phyloP scores from a whole-genome alignment of 768 basidiomycete genomes.

The Boletus reticuloceps region DNA sequence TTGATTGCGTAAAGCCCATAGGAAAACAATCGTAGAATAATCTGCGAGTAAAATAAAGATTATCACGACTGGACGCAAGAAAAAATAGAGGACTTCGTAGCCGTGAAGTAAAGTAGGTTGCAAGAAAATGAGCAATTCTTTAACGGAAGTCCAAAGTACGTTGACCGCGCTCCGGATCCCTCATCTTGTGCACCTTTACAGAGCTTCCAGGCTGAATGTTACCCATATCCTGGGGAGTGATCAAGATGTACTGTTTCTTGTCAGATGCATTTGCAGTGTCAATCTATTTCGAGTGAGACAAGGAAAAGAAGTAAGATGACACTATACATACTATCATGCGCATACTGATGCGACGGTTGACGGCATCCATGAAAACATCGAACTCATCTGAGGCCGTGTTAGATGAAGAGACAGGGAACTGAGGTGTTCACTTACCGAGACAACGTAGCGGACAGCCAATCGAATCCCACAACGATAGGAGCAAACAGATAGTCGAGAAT shows the following conservation, averaged over 20 bases:
- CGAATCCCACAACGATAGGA: constrained; percentile 95
- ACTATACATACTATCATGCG: constrained; percentile 77
- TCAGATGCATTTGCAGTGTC: constrained; percentile 86
- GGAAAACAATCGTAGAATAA: not conserved
- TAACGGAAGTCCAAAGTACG: constrained; percentile 38
- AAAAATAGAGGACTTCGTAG: not conserved
- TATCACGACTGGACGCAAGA: not conserved
- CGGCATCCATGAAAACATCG: constrained; percentile 97
- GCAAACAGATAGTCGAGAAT: constrained; percentile 91
- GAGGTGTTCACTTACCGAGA: constrained; percentile 52
- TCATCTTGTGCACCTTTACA: constrained; percentile 76
- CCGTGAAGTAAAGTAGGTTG: constrained; percentile 1
- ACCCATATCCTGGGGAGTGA: constrained; percentile 93
- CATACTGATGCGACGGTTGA: constrained; percentile 90
- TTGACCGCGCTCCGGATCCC: constrained; percentile 73
- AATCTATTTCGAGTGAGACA: constrained; percentile 47
- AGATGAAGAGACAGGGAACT: not conserved
- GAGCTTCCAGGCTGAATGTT: constrained; percentile 64
- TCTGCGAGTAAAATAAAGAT: constrained; percentile 10
- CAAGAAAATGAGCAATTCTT: not conserved
- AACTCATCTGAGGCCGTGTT: constrained; percentile 71
- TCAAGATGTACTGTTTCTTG: constrained; percentile 90
- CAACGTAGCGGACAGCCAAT: constrained; percentile 93
- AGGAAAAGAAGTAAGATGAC: not conserved
- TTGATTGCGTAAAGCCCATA: not conserved